Evolutionary conservation across 768 basidiomycete genomes (phyloP).

Genomic region (Serendipita sp.): DNA sequence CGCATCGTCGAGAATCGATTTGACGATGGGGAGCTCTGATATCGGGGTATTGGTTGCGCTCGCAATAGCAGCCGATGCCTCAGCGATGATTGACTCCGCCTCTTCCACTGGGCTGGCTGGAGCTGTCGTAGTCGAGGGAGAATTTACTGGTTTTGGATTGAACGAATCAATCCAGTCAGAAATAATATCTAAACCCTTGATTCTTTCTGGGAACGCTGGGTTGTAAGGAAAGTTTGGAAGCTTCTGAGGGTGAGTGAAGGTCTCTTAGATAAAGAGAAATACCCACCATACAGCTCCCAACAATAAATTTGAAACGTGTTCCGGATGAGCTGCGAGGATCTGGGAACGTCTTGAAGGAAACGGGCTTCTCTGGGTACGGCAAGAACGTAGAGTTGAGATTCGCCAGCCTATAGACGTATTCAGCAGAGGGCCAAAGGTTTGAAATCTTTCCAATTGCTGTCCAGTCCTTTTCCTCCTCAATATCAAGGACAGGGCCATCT

Average conservation of each 20-base stretch:
- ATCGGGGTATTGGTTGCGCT: not conserved
- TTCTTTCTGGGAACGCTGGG: conserved; percentile 34
- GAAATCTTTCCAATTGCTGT: conserved; percentile 35
- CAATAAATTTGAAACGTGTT: conserved; percentile 49
- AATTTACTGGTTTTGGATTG: not conserved
- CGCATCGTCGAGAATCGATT: conserved; percentile 9
- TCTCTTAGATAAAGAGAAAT: not conserved
- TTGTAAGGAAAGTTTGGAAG: conserved; percentile 61
- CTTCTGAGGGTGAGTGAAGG: conserved; percentile 2
- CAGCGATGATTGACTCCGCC: not conserved
- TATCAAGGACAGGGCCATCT: conserved; percentile 34
- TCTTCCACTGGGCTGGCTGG: not conserved
- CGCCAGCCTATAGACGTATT: conserved; percentile 45
- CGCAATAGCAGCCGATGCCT: conserved; percentile 4
- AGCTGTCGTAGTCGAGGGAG: not conserved
- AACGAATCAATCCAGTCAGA: conserved; percentile 24
- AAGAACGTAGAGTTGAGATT: conserved; percentile 29
- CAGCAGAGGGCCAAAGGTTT: conserved; percentile 51
- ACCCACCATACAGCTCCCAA: conserved; percentile 39
- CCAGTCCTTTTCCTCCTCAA: conserved; percentile 39
- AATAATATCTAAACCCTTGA: conserved; percentile 50
- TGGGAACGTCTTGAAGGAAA: conserved; percentile 58
- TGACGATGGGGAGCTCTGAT: conserved; percentile 8
- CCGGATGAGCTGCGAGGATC: conserved; percentile 38
- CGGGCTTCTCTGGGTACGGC: conserved; percentile 33